These are phyloP conservation scores for Cyberlindnera meyerae DNA, from an alignment of 805 yeast species.

Conservation along the genomic window DNA sequence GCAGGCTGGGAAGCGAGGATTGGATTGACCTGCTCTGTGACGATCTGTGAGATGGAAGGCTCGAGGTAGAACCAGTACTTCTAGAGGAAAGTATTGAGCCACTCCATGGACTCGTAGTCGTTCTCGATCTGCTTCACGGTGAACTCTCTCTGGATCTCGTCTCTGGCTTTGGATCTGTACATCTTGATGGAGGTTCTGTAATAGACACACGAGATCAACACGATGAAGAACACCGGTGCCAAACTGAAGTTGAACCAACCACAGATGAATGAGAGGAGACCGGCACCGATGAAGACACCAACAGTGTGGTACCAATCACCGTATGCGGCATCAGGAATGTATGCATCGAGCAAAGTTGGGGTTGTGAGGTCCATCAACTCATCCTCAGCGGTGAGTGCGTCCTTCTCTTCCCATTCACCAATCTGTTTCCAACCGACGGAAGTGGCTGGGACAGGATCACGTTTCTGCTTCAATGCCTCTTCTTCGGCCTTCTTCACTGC, in stretches of 20 bases:
- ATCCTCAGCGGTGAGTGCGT: constrained; percentile 59
- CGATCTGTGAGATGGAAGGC: constrained; percentile 82
- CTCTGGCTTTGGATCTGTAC: constrained; percentile 69
- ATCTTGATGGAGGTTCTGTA: constrained; percentile 83
- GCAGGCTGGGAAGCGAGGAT: constrained; percentile 69
- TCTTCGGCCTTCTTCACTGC: constrained; percentile 24
- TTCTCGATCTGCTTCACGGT: constrained; percentile 76
- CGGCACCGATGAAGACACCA: constrained; percentile 64
- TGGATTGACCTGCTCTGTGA: constrained; percentile 81
- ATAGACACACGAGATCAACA: constrained; percentile 55
- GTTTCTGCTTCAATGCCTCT: constrained; percentile 23
- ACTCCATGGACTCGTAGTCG: constrained; percentile 91
- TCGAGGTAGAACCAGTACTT: constrained; percentile 91
- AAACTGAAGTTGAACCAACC: constrained; percentile 76
- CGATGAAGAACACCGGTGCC: constrained; percentile 75
- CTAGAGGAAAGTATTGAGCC: constrained; percentile 86
- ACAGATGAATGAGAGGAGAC: constrained; percentile 66
- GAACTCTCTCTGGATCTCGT: constrained; percentile 80
- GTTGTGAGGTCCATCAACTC: constrained; percentile 66
- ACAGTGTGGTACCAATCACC: constrained; percentile 97
- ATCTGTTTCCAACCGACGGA: constrained; percentile 94
- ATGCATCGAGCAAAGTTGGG: constrained; percentile 70
- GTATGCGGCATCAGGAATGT: constrained; percentile 67
- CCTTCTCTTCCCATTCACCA: constrained; percentile 77
- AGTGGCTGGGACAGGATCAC: constrained; percentile 58